Evolutionary conservation across 495 filamentous ascomycete genomes (phyloP), one percentile per base, ranked within the genome.

Genomic region (Diplogelasinospora grovesii): DNA sequence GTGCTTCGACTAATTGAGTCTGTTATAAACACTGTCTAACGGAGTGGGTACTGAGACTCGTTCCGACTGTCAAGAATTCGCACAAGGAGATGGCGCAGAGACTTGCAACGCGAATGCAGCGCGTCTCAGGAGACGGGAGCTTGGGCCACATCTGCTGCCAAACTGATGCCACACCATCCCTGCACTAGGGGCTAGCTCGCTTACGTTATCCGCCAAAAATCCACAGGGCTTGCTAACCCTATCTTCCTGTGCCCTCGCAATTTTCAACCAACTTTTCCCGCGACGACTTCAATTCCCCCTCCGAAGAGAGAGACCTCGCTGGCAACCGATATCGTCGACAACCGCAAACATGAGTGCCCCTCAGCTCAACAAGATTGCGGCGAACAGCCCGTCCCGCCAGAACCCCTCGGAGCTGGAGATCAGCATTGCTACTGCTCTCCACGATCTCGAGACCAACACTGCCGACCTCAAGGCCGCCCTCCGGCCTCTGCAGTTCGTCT

Each of bases 361-460:
- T 39, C 74, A 83, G 61, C 72, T 92, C 68, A 90, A 90, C 82
- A 97, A 97, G 86, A 97, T 98, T 68, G 89, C 90, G 64, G 68
- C 80, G 55, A 97, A 88, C 78, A 94, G 86, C 77, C 83, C 89
- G 31, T 95, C 89, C 64, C 81, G 89, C 73, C 75, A 82, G 65
- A 86, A 79, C 68, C 92, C 92, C 49, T 92, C 86, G 46, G 92
- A 98, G 78, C 78, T 95, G 53, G 92, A 98, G 85, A 80, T 74
- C 61, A 84, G 66, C 73, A 92, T 98, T 64, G 89, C 92, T 63
- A 81, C 78, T 69, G 92, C 90, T 71, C 84, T 98, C 48, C 93
- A 83, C 74, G 92, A 98, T 55, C 82, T 98, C 64, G 92, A 98
- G 85, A 86, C 79, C 74, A 95, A 94, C 79, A 94, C 89, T 61